A percentile compares a stretch with the other conserved stretches of the same genome.
These are phyloP conservation scores for Ophiostoma pallidulum DNA, from an alignment of 2,329 filamentous ascomycete species.

Conservation along the genomic window DNA sequence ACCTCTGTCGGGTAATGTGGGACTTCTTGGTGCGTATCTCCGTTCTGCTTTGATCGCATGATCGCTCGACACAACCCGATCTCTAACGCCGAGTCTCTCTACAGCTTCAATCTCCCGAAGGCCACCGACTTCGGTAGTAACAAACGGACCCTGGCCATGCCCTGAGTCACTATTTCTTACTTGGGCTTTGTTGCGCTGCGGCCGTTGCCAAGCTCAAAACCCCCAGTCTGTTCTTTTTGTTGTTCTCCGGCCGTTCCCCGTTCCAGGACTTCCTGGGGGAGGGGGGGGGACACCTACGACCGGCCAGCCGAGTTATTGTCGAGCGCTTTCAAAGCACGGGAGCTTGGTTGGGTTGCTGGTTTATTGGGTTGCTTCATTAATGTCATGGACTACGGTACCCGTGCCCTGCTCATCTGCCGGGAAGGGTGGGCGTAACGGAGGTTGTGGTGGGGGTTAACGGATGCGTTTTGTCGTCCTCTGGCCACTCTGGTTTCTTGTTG, in stretches of 20 bases:
- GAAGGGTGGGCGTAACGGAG: too few relatives aligned
- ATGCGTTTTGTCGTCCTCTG: neutral
- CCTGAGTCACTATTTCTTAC: neutral
- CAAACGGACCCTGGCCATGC: neutral
- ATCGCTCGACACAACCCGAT: neutral
- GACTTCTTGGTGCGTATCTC: conserved; percentile 56
- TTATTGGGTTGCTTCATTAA: neutral
- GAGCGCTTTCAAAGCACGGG: too few relatives aligned
- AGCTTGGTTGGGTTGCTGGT: too few relatives aligned
- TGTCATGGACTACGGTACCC: neutral
- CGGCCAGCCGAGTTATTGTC: too few relatives aligned
- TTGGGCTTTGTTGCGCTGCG: neutral
- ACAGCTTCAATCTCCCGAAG: conserved; percentile 7
- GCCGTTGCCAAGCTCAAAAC: too few relatives aligned
- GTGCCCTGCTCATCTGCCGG: too few relatives aligned
- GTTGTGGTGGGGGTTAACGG: neutral
- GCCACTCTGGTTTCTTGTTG: neutral
- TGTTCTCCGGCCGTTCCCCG: too few relatives aligned
- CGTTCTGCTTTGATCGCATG: neutral
- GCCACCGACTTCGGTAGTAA: conserved; percentile 10
- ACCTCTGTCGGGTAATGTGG: conserved; percentile 88
- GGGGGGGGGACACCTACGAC: too few relatives aligned
- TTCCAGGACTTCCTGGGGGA: too few relatives aligned
- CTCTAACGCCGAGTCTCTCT: neutral
- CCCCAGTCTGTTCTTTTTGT: too few relatives aligned